Base-by-base conservation (phyloP, 495 filamentous ascomycete genomes). In the Xylaria scruposa region DNA sequence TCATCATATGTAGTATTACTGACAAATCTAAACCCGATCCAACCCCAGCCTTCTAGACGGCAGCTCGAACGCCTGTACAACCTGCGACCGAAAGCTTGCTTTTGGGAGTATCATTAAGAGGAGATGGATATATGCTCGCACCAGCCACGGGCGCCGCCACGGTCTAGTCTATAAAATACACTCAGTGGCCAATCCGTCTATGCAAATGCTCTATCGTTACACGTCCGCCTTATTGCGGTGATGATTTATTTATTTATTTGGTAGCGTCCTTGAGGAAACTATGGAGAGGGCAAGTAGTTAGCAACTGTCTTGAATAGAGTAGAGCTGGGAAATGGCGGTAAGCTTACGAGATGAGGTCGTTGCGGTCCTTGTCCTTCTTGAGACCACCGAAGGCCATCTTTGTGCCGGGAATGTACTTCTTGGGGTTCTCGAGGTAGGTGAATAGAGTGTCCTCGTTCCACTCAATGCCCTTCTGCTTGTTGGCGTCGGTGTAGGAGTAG, bases 331-430 rank as follows among this genome's bases (percentile, higher is more conserved):
- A 70, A 75, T 62, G 47, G 64, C 47, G 71, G 62, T n/a, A 15
- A 77, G 88, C 93, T 77, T 92, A 97, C 93, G 94, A 95, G 89
- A 98, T 97, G 76, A 99, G 89, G 86, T 99, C 97, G 85, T 98
- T 98, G 83, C 96, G 89, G 87, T 99, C 96, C 92, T 98, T 98
- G 76, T 88, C 90, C 92, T 99, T 99, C 95, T 99, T 99, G 77
- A 99, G 88, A 81, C 96, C 96, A 87, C 96, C 96, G 83, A 99
- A 99, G 79, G 96, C 96, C 96, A 99, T 99, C 94, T 99, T 99
- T 84, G 96, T 99, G 76, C 96, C 96, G 78, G 96, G 97, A 74
- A 99, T 98, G 90, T 82, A 87, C 83, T 87, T 87, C 83, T 87
- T 87, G 80, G 85, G 85, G 84, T 87, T 86, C 82, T 87, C 85